Evolutionary conservation across 148 eudicot species (phyloP), one percentile per base, ranked within the genome.

Genomic region (Camellia sinensis): DNA sequence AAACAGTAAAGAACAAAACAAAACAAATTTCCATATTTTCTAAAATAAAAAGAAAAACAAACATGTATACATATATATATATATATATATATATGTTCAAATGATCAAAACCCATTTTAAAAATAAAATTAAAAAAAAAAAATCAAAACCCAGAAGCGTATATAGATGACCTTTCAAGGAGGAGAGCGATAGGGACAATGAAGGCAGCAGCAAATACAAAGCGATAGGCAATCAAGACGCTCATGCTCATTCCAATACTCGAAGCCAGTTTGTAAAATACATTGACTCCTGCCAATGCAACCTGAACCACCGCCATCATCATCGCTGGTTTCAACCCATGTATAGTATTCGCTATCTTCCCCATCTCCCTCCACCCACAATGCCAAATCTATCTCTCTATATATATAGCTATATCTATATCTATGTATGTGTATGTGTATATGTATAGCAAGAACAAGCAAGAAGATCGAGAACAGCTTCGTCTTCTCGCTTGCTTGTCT

Each of bases 221-320:
- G 2, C 89, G 83, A 46, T 87, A 89, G 52, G 88, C 92, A 11
- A 85, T 67, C 48, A 89, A 68, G 41, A 89, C 68, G 13, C 73
- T 41, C 63, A 87, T 22, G 37, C 70, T 72, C 89, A 89, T 85
- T 9, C 92, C 92, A 54, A 63, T 73, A 56, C 77, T 76, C 6
- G 88, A 80, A 4, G 87, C 92, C 71, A 87, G 43, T 57, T 89
- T 89, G 79, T 82, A 85, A 63, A 84, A 70, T 8, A 89, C 43
- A 67, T 82, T 87, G 11, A 82, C 76, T n/a, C 79, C 86, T 0
- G 87, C 83, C 13, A 78, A 56, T 44, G 57, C 73, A 14, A 74
- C 56, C 71, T 85, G 87, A 3, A 86, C 85, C 71, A 61, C 21
- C 52, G 86, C 78, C 92, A 89, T 89, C 75, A 84, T 9, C 70